Evolutionary conservation across 2,329 filamentous ascomycete species (phyloP), one percentile per base, ranked within the genome.

Genomic region (Trichoderma breve): DNA sequence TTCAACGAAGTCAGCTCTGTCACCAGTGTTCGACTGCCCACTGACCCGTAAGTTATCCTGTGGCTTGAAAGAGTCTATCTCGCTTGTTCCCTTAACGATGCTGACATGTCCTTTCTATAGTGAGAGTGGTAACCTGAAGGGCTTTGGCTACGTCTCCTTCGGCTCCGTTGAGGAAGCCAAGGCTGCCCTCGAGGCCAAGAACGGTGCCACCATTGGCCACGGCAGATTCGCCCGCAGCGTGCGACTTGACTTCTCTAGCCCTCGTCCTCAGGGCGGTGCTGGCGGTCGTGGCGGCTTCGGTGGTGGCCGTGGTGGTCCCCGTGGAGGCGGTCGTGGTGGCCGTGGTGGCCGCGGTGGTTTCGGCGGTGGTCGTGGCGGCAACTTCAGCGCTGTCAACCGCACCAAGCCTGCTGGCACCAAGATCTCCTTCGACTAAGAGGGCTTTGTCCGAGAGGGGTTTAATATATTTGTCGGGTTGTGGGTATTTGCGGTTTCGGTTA

Each of bases 101-200:
- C 73, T 75, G 47, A 76, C 67, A 21, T 26, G 9, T 6, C n/a
- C 47, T 51, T 68, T 30, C 14, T 47, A 34, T 72, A 91, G 90
- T 81, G 94, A 97, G 73, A 90, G 90, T 74, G 94, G 94, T 75
- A 89, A 90, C 77, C 91, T 92, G 80, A 97, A 97, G 91, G 95
- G 95, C 72, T 97, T 97, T 82, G 95, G 93, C 70, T 98, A 98
- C 81, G 91, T 97, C 74, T 91, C 91, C 79, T 97, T 95, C 86
- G 84, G 85, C 77, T 92, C 92, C 21, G 82, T 96, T 74, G 94
- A 97, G 32, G 94, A 97, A 78, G 93, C 95, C 78, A 93, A 92
- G 84, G 84, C 86, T 77, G 95, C 91, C 28, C 89, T 93, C 77
- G 86, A 91, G 77, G 84, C 86, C 71, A 87, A 93, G 81, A 91